phyloP scores from a whole-genome alignment of 106 monocot genomes.

The Dioscorea alata region DNA sequence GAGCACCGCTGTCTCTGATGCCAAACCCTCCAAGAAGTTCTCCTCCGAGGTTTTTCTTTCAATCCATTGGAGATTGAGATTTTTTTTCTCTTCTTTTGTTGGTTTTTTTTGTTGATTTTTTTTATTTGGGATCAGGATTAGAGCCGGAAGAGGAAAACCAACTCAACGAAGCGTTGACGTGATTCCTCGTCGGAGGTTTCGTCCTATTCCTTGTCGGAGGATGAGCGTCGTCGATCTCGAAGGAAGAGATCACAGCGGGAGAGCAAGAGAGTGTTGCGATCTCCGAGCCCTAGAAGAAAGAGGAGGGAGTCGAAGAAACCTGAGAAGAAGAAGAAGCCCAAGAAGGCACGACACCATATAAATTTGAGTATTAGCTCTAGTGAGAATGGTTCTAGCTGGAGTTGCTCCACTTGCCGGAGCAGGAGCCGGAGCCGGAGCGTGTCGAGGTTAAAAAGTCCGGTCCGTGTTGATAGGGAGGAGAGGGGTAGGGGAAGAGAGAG shows the following conservation, averaged over 20 bases:
- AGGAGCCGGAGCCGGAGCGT: constrained; percentile 11
- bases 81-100: too few species aligned
- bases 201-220: constrained; percentile 1
- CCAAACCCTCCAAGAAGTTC: constrained; percentile 13
- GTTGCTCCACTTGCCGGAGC: constrained; percentile 31
- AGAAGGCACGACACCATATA: constrained; percentile 4
- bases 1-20: not conserved
- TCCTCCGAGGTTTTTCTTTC: constrained; percentile 13
- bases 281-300: not conserved
- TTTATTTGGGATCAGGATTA: constrained; percentile 10
- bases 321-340: constrained; percentile 17
- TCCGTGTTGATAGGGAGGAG: not conserved
- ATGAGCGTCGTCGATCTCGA: constrained; percentile 14
- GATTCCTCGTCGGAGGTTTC: constrained; percentile 13
- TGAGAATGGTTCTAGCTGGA: constrained; percentile 17
- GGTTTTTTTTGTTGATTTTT: not conserved
- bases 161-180: constrained; percentile 18
- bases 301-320: constrained; percentile 8
- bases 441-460: constrained; percentile 6
- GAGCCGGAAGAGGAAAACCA: constrained; percentile 12
- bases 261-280: not conserved
- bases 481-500: constrained; percentile 3
- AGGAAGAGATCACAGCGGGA: constrained; percentile 11
- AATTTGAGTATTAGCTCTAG: constrained; percentile 9
- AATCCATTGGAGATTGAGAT: not conserved